These are phyloP conservation scores for Suillus occidentalis DNA, from an alignment of 768 basidiomycete species.

Conservation along the genomic window DNA sequence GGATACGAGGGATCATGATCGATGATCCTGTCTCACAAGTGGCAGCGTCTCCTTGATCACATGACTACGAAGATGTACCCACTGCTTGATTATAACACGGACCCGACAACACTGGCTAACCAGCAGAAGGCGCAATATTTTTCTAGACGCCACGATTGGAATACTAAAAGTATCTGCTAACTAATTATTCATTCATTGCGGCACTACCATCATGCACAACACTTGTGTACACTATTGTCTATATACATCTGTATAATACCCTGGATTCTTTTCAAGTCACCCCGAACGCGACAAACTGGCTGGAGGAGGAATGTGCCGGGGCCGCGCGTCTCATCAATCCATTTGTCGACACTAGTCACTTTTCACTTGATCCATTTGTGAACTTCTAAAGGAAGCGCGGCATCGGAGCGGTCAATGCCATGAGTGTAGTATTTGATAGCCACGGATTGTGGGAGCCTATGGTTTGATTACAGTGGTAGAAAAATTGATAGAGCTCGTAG, in stretches of 20 bases:
- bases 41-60: constrained; percentile 24
- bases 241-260: constrained; percentile 14
- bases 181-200: constrained; percentile 14
- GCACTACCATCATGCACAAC: constrained; percentile 11
- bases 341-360: no score
- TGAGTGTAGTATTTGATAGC: no score
- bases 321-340: no score
- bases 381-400: no score
- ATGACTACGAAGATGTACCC: background rate
- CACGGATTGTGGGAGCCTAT: no score
- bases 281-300: background rate
- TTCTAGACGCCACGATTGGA: constrained; percentile 5
- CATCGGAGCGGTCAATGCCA: no score
- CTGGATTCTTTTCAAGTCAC: background rate
- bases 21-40: constrained; percentile 59
- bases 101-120: background rate
- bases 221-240: constrained; percentile 12
- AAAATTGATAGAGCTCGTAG: no score
- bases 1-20: constrained; percentile 79
- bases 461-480: no score
- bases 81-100: constrained; percentile 11
- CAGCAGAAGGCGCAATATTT: constrained; percentile 10
- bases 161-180: constrained; percentile 9
- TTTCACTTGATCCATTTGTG: no score
- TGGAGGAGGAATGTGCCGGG: background rate